Evolutionary conservation across 371 early-diverging fungal genomes (phyloP), one percentile per base, ranked within the genome.

Genomic region (Vairimorpha apis): DNA sequence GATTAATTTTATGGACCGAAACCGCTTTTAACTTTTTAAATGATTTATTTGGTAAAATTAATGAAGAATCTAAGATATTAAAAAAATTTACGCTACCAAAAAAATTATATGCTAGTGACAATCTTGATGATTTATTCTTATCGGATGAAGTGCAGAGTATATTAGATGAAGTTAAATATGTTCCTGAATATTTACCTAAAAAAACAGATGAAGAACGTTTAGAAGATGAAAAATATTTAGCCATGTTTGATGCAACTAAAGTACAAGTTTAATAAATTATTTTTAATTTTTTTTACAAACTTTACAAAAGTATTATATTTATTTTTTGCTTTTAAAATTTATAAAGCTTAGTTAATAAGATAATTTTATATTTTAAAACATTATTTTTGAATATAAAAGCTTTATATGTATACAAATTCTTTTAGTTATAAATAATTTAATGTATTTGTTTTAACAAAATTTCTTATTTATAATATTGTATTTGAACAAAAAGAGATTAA

Each of bases 1-100:
- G 97, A 85, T 94, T 99, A 87, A 87, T 94, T 86, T 92, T 99
- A 89, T 99, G 99, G 99, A 94, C 95, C 81, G 88, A 93, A 86
- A 84, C 87, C 69, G 97, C 97, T 74, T 91, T 97, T 83, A 89
- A 89, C 82, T 87, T 89, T 71, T 88, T 98, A 78, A 91, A 94
- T 86, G 86, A 88, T 79, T 86, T 98, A 83, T 97, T 89, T 85
- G 95, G 95, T 84, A 88, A 93, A 76, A 86, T 87, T 85, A 87
- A 87, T 81, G 85, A 86, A 77, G 85, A 87, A 62, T 87, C 93
- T 65, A 77, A 87, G 84, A 86, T 90, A 83, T 95, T 93, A 90
- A 90, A 88, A 87, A 90, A 90, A 85, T 97, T 92, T 87, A 80
- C 65, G 49, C 88, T 97, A 75, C 95, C 96, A 72, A 84, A 85